A percentile compares a stretch with the other conserved stretches of the same genome.
phyloP scores from a whole-genome alignment of 2,329 filamentous ascomycete genomes.

The Capronia epimyces region DNA sequence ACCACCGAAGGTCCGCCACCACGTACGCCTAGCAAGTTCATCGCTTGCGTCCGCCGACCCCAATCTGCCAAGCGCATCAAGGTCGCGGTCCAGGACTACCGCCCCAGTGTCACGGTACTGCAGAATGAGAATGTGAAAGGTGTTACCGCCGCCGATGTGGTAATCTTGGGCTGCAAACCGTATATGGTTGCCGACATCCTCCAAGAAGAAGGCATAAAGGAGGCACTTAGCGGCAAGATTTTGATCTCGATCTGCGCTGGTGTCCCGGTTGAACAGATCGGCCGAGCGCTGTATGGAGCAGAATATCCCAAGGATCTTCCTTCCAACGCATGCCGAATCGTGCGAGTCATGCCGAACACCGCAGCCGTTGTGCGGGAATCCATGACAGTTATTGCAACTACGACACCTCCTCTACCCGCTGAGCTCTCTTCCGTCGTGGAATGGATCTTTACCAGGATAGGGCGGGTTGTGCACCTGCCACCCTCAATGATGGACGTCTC shows the following conservation, averaged over 20 bases:
- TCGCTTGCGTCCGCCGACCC: slow-evolving; percentile 71
- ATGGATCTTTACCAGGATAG: slow-evolving; percentile 54
- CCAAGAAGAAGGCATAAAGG: slow-evolving; percentile 52
- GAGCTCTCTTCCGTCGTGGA: slow-evolving; percentile 43
- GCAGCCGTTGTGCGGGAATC: slow-evolving; percentile 71
- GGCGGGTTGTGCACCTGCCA: slow-evolving; percentile 30
- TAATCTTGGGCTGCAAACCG: slow-evolving; percentile 77
- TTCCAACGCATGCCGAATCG: slow-evolving; percentile 47
- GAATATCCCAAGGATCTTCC: slow-evolving; percentile 44
- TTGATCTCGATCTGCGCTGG: slow-evolving; percentile 78
- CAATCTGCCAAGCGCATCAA: slow-evolving; percentile 65
- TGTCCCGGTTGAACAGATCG: slow-evolving; percentile 64
- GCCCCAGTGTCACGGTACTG: slow-evolving; percentile 55
- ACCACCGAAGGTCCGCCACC: slow-evolving; percentile 41
- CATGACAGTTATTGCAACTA: slow-evolving; percentile 72
- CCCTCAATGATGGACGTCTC: slow-evolving; percentile 29
- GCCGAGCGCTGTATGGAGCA: slow-evolving; percentile 41
- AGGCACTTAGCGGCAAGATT: slow-evolving; percentile 71
- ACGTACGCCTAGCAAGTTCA: slow-evolving; percentile 66
- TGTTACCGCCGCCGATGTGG: slow-evolving; percentile 62
- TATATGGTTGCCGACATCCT: slow-evolving; percentile 67
- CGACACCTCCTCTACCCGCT: slow-evolving; percentile 43
- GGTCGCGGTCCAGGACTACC: slow-evolving; percentile 58
- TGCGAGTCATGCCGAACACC: slow-evolving; percentile 81
- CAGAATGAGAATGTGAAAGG: slow-evolving; percentile 67